These are phyloP conservation scores for Geranium incanum DNA, from an alignment of 441 rosid species.

Conservation along the genomic window DNA sequence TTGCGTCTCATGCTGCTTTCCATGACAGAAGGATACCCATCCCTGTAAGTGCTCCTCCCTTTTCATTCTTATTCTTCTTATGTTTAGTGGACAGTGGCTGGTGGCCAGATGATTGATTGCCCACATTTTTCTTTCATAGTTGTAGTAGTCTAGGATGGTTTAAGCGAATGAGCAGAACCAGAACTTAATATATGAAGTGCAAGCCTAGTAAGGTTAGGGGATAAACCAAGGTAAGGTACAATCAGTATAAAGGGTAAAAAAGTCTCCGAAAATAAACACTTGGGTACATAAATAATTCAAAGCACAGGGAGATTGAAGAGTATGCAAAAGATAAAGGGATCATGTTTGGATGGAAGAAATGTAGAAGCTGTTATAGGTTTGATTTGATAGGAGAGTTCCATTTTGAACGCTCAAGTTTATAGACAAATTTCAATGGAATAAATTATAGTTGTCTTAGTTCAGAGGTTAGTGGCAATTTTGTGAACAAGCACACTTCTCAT, in stretches of 20 bases:
- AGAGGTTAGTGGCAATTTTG: not conserved
- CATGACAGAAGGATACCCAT: conserved; percentile 93
- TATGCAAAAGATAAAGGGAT: not conserved
- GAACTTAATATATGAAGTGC: not conserved
- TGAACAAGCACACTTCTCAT: not conserved
- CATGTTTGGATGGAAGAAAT: not conserved
- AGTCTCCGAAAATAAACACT: not conserved
- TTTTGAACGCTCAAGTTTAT: not conserved
- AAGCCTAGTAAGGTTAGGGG: not conserved
- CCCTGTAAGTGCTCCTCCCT: conserved; percentile 45
- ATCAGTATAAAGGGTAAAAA: not conserved
- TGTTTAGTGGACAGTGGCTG: not conserved
- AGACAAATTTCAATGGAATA: not conserved
- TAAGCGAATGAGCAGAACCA: conserved; percentile 3
- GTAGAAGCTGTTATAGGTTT: not conserved
- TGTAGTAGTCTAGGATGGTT: not conserved
- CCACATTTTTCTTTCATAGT: not conserved
- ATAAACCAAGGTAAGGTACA: too few species aligned
- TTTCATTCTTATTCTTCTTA: conserved; percentile 13
- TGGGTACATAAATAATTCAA: not conserved
- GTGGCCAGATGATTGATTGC: not conserved
- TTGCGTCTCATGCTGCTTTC: conserved; percentile 72
- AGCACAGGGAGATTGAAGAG: not conserved
- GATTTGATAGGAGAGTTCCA: not conserved
- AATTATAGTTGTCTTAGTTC: not conserved